These are phyloP conservation scores for Puccinia hordei DNA, from an alignment of 1,284 basidiomycete genomes.

Conservation along the genomic window DNA sequence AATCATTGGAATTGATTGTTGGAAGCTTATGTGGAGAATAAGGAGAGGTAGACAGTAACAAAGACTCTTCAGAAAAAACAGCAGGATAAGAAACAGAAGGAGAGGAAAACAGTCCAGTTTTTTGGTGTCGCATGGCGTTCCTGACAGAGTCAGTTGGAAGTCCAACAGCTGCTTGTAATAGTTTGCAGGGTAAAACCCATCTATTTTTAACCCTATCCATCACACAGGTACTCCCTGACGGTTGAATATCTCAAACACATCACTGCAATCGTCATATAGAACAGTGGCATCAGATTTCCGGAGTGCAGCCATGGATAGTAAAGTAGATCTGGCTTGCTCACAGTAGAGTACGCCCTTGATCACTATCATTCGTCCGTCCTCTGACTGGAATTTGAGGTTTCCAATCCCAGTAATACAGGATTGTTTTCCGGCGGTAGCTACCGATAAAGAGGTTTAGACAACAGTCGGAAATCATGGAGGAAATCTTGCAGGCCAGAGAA, in stretches of 20 bases:
- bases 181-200: no score
- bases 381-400: neutral
- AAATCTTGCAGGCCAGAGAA: neutral
- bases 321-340: conserved; percentile 3
- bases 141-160: no score
- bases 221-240: neutral
- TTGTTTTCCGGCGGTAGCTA: neutral
- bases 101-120: no score
- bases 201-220: neutral
- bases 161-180: no score
- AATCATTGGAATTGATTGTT: neutral
- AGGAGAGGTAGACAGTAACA: no score
- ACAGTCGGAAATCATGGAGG: neutral
- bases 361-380: neutral
- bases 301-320: neutral
- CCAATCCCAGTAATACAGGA: no score
- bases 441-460: neutral
- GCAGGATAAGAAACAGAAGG: neutral
- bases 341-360: conserved; percentile 1
- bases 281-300: neutral
- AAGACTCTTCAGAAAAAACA: neutral
- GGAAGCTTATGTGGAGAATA: no score
- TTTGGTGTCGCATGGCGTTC: no score
- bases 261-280: neutral
- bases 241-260: neutral